Base-by-base conservation (phyloP, 2,329 filamentous ascomycete genomes). In the Phaeosphaeriaceae sp. region DNA sequence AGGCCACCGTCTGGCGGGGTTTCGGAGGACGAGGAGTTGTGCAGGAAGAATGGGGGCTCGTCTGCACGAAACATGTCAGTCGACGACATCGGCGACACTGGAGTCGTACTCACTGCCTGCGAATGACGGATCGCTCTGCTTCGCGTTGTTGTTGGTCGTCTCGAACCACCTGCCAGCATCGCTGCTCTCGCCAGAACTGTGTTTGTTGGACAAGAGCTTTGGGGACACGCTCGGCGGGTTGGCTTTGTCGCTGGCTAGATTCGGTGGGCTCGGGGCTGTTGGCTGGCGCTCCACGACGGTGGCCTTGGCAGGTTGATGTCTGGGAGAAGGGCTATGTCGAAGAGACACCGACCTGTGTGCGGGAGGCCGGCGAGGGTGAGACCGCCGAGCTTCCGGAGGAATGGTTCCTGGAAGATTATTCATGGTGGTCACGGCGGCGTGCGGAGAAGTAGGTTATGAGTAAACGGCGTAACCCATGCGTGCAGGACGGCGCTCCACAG, bases 131-230 rank as follows among this genome's bases (percentile, higher is more conserved):
- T 69, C 74, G 54, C 73, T 72, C 50, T 77, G 77, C 19, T 67
- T 67, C 15, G 80, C 78, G 31, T 81, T 77, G 67, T 82, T 82
- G 74, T 85, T 85, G 40, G 79, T 81, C 44, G 76, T 78, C 48
- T 84, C 81, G 51, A 84, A 85, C 83, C 83, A 85, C 48, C 78
- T 78, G 20, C 82, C 81, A 1, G 80, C 81, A 61, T 83, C 82
- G 64, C 82, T 83, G 69, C 81, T 83, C 68, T 83, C 82, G 17
- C 80, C 80, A 1, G 82, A 83, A 58, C 80, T 82, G 54, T 76
- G 65, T 62, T 79, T 79, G 70, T 76, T 61, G 60, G 67, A 62
- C 33, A 60, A 45, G 21, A 70, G 55, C 33, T 64, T 66, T 7
- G 78, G 75, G 21, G 76, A 78, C 33, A 76, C 60, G 54, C 75